Evolutionary conservation across 2,329 filamentous ascomycete genomes (phyloP).

Genomic region (Diaporthe capsici): DNA sequence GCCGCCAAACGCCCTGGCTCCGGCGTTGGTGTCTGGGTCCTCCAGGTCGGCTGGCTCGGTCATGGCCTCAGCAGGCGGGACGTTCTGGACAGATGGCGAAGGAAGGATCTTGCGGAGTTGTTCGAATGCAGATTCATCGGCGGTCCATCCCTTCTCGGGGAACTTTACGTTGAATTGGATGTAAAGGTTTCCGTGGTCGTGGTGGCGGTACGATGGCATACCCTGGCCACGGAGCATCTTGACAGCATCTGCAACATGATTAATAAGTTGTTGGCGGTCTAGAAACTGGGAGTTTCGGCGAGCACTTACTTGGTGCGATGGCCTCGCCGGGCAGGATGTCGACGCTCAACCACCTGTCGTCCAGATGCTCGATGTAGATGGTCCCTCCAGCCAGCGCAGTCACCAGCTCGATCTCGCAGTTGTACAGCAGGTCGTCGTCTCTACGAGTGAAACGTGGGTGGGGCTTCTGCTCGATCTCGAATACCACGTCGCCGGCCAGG

Average conservation of each 20-base stretch:
- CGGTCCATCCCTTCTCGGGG: slow-evolving; percentile 82
- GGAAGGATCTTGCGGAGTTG: slow-evolving; percentile 90
- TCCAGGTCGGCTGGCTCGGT: slow-evolving; percentile 90
- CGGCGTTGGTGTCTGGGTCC: slow-evolving; percentile 81
- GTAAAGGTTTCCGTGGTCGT: slow-evolving; percentile 96
- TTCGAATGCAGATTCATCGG: slow-evolving; percentile 79
- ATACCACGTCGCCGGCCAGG: slow-evolving; percentile 94
- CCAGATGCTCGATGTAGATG: slow-evolving; percentile 94
- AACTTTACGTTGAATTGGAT: slow-evolving; percentile 99
- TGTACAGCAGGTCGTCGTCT: slow-evolving; percentile 95
- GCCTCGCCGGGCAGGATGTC: slow-evolving; percentile 95
- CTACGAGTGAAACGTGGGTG: slow-evolving; percentile 95
- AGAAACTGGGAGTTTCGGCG: background rate
- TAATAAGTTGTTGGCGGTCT: slow-evolving; percentile 39
- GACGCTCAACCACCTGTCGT: slow-evolving; percentile 95
- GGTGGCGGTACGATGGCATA: slow-evolving; percentile 96
- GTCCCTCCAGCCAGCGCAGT: slow-evolving; percentile 93
- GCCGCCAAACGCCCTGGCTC: slow-evolving; percentile 77
- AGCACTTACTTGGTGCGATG: slow-evolving; percentile 85
- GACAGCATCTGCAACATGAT: slow-evolving; percentile 75
- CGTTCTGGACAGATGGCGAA: slow-evolving; percentile 70
- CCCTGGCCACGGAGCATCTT: slow-evolving; percentile 97
- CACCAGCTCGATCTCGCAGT: slow-evolving; percentile 94
- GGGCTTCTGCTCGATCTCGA: slow-evolving; percentile 99
- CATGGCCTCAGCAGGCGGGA: slow-evolving; percentile 88